These are phyloP conservation scores for Polytrichum commune DNA, from an alignment of 225 moss, liverwort and hornwort genomes.

Conservation along the genomic window DNA sequence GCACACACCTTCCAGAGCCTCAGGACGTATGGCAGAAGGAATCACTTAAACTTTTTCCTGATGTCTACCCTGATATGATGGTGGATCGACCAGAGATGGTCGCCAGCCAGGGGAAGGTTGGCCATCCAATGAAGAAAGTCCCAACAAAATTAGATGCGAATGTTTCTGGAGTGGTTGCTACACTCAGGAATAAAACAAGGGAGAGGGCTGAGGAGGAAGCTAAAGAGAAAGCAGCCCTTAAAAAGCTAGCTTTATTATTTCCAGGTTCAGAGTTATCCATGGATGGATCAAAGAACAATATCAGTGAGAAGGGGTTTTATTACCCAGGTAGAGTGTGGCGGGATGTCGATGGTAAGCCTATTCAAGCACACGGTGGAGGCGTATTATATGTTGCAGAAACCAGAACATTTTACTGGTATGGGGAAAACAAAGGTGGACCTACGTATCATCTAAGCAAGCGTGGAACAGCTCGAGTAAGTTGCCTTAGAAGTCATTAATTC, in stretches of 20 bases:
- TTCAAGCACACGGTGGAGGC: conserved; percentile 97
- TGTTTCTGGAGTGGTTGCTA: conserved; percentile 3
- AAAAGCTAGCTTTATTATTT: conserved; percentile 73
- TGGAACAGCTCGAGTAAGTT: conserved; percentile 69
- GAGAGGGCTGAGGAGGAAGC: conserved; percentile 50
- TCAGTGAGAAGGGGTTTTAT: conserved; percentile 54
- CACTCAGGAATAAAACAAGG: conserved; percentile 23
- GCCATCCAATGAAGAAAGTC: conserved; percentile 15
- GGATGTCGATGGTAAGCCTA: conserved; percentile 76
- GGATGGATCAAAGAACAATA: conserved; percentile 49
- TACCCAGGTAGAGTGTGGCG: conserved; percentile 85
- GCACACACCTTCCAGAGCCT: conserved; percentile 43
- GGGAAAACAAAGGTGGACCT: conserved; percentile 89
- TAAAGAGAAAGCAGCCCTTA: conserved; percentile 33
- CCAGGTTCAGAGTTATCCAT: conserved; percentile 61
- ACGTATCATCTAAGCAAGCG: conserved; percentile 69
- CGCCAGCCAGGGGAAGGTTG: conserved; percentile 9
- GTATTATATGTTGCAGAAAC: conserved; percentile 70
- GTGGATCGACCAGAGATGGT: conserved; percentile 14
- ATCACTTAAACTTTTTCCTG: conserved; percentile 21
- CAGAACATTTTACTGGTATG: conserved; percentile 89
- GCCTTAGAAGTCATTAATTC: conserved; percentile 1
- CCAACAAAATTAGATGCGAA: not conserved
- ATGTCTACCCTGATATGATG: conserved; percentile 21
- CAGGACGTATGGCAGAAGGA: conserved; percentile 33